phyloP scores from a whole-genome alignment of 176 grass and related monocot genomes.

The Pharus latifolius region DNA sequence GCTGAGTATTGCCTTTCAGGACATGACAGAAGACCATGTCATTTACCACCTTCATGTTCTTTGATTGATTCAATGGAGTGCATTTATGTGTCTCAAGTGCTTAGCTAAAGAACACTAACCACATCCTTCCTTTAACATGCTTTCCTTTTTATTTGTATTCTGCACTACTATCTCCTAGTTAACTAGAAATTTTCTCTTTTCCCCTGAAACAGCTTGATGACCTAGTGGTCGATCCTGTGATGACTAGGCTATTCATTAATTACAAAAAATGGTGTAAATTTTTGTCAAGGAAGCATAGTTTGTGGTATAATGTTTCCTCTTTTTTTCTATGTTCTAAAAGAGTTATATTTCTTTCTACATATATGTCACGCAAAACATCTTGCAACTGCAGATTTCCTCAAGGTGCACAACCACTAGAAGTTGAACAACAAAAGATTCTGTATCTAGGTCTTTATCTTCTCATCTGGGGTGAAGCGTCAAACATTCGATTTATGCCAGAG shows the following conservation, averaged over 20 bases:
- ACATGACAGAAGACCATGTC: not conserved
- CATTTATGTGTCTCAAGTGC: not conserved
- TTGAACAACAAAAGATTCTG: constrained; percentile 78
- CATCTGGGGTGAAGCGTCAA: constrained; percentile 92
- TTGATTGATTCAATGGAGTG: not conserved
- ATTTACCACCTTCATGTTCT: not conserved
- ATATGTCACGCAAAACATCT: constrained; percentile 18
- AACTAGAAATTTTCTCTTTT: not conserved
- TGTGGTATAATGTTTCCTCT: constrained; percentile 44
- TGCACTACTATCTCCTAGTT: not conserved
- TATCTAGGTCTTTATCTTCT: constrained; percentile 94
- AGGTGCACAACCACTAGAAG: constrained; percentile 61
- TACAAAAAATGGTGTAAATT: constrained; percentile 96
- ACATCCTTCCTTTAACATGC: not conserved
- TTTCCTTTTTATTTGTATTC: not conserved
- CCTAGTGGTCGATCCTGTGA: constrained; percentile 68
- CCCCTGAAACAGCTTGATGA: constrained; percentile 74
- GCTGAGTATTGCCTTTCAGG: not conserved
- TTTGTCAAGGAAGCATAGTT: constrained; percentile 78
- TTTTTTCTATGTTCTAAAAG: not conserved
- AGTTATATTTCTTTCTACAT: not conserved
- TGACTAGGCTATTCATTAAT: constrained; percentile 87
- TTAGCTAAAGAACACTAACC: constrained; percentile 5
- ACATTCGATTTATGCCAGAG: constrained; percentile 90
- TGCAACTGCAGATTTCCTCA: constrained; percentile 41